Conservation (phyloP, 1,139 yeast species). For the Sugiyamaella castrensis region DNA sequence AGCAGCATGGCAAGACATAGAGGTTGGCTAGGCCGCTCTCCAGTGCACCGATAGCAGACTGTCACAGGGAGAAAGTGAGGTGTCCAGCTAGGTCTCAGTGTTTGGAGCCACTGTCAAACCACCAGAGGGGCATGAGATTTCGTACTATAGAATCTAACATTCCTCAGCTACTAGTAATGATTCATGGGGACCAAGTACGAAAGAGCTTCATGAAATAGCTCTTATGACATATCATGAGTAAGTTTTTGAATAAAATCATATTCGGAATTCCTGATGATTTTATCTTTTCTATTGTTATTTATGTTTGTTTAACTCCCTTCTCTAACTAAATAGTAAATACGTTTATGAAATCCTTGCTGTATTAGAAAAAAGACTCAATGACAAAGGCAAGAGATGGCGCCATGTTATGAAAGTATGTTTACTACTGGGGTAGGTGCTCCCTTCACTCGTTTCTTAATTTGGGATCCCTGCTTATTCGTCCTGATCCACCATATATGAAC, state of each 20-base stretch:
- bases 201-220: slow-evolving; percentile 83
- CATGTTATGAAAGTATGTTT: slow-evolving; percentile 73
- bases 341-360: slow-evolving; percentile 90
- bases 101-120: too few species aligned
- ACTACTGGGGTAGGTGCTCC: too few species aligned
- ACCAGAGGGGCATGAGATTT: too few species aligned
- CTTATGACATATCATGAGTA: slow-evolving; percentile 59
- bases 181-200: slow-evolving; percentile 75
- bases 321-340: slow-evolving; percentile 46
- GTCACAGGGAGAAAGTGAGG: too few species aligned
- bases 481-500: too few species aligned
- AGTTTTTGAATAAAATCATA: slow-evolving; percentile 3
- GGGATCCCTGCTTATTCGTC: too few species aligned
- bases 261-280: too few species aligned
- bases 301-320: neutral
- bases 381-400: slow-evolving; percentile 96
- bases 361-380: slow-evolving; percentile 87
- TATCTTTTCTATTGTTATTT: neutral
- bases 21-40: too few species aligned
- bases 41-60: too few species aligned
- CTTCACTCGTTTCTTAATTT: too few species aligned
- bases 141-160: neutral
- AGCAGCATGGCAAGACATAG: too few species aligned
- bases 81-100: too few species aligned
- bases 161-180: slow-evolving; percentile 74